These are phyloP conservation scores for Carpinus viminea DNA, from an alignment of 306 rosid species.

Conservation along the genomic window DNA sequence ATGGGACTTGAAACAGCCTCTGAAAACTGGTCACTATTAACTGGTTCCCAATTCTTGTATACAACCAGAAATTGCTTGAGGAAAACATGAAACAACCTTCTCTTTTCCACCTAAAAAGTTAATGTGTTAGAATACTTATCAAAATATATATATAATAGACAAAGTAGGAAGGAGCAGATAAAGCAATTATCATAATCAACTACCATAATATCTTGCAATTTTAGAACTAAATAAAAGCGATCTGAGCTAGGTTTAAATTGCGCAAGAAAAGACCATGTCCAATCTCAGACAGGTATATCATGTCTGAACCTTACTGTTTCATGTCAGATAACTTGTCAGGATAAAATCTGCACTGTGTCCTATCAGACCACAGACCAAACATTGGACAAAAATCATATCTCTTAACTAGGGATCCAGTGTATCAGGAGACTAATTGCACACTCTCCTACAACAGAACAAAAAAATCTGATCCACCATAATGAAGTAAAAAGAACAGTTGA, in stretches of 20 bases:
- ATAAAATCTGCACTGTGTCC: background rate
- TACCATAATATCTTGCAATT: background rate
- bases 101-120: constrained; percentile 71
- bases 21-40: constrained; percentile 53
- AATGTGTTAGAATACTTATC: constrained; percentile 18
- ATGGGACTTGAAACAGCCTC: constrained; percentile 53
- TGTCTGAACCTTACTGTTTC: background rate
- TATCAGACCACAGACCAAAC: background rate
- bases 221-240: background rate
- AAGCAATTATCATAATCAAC: background rate
- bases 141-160: constrained; percentile 3
- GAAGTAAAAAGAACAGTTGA: no score
- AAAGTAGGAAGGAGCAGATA: constrained; percentile 14
- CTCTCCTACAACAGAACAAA: background rate
- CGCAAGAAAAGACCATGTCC: background rate
- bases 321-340: background rate
- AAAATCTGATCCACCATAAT: background rate
- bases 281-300: background rate
- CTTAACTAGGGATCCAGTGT: background rate
- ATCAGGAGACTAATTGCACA: constrained; percentile 6
- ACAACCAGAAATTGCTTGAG: constrained; percentile 80
- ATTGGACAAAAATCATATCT: background rate
- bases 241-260: background rate
- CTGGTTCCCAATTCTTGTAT: constrained; percentile 88
- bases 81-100: constrained; percentile 81